Evolutionary conservation across 2,329 filamentous ascomycete species (phyloP).

Genomic region (Sarocladiaceae sp.): DNA sequence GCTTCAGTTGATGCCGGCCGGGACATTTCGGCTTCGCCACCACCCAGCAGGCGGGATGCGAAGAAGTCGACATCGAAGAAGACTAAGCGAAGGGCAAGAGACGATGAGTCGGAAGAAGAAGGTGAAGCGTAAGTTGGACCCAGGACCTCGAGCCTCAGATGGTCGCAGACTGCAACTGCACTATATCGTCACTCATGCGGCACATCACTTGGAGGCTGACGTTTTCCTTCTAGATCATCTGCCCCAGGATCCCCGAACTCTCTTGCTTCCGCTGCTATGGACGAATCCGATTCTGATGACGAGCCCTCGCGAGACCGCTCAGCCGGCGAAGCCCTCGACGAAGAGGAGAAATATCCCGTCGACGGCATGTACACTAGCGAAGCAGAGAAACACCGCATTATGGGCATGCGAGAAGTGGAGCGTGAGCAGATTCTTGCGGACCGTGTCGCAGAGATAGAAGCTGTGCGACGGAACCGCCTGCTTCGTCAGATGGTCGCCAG

Average conservation of each 20-base stretch:
- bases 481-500: conserved; percentile 72
- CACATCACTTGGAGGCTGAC: too few species aligned
- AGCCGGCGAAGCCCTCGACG: conserved; percentile 35
- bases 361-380: conserved; percentile 78
- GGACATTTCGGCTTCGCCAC: conserved; percentile 44
- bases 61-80: conserved; percentile 35
- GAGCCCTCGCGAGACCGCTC: conserved; percentile 34
- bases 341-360: conserved; percentile 68
- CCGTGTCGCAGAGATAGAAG: conserved; percentile 75
- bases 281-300: conserved; percentile 67
- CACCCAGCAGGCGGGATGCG: conserved; percentile 22
- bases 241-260: conserved; percentile 56
- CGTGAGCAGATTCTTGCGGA: conserved; percentile 87
- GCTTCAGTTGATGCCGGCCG: conserved; percentile 44
- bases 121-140: conserved; percentile 33
- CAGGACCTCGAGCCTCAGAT: too few species aligned
- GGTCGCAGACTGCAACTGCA: too few species aligned
- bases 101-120: conserved; percentile 58
- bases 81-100: conserved; percentile 38
- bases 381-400: conserved; percentile 70
- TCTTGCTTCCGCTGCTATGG: conserved; percentile 79
- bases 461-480: conserved; percentile 73
- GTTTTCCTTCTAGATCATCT: background rate
- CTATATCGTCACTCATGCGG: too few species aligned
- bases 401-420: conserved; percentile 82